phyloP scores from a whole-genome alignment of 176 grass and related monocot species.

The Musa itinerans region DNA sequence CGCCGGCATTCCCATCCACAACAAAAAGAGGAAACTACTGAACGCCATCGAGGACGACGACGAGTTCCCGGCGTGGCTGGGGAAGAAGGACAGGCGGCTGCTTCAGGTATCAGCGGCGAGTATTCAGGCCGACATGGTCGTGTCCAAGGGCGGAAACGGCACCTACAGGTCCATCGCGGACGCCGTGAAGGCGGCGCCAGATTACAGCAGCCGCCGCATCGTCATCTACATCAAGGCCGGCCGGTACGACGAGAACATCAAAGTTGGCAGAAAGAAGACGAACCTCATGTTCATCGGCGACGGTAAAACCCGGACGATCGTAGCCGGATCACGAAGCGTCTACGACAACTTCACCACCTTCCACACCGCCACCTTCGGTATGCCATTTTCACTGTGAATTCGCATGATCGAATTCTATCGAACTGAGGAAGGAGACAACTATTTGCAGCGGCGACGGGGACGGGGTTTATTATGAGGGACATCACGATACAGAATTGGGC shows the following conservation, averaged over 20 bases:
- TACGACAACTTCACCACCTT: conserved; percentile 51
- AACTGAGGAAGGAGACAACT: no score
- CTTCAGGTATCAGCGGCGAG: conserved; percentile 21
- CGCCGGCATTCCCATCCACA: conserved; percentile 28
- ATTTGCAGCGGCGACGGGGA: conserved; percentile 33
- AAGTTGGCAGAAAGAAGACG: conserved; percentile 50
- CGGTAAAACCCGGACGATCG: conserved; percentile 36
- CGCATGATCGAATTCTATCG: no score
- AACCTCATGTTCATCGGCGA: conserved; percentile 65
- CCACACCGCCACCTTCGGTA: conserved; percentile 62
- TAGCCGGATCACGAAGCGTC: conserved; percentile 28
- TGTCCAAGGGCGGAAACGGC: conserved; percentile 42
- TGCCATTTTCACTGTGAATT: neutral
- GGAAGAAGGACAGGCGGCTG: conserved; percentile 27
- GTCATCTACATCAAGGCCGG: conserved; percentile 57
- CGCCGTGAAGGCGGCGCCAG: conserved; percentile 42
- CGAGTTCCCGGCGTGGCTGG: conserved; percentile 44
- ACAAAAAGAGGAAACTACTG: conserved; percentile 27
- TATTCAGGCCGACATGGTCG: conserved; percentile 48
- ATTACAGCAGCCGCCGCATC: conserved; percentile 29
- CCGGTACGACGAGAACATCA: conserved; percentile 50
- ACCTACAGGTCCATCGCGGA: conserved; percentile 28
- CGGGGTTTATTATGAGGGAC: conserved; percentile 51
- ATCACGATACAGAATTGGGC: conserved; percentile 58
- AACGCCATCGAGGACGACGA: neutral